Percentiles rank a stretch among this genome's conserved stretches.
Conservation (phyloP, 2,329 filamentous ascomycete species). For the Penicillium sp. region DNA sequence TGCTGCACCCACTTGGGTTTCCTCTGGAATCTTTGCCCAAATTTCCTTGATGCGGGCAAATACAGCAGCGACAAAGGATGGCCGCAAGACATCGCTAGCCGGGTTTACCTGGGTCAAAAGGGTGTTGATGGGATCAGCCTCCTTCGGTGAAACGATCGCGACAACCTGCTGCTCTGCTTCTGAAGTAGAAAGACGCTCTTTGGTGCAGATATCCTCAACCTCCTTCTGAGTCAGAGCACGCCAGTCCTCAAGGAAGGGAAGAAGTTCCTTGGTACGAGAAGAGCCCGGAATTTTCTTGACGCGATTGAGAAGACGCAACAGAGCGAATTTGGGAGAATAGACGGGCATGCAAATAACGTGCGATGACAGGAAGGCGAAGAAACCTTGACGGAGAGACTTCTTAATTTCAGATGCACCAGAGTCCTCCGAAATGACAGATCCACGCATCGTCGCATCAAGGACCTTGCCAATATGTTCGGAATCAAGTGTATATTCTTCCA, state of each 20-base stretch:
- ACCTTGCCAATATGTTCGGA: conserved; percentile 65
- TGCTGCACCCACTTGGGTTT: conserved; percentile 36
- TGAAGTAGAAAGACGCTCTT: conserved; percentile 48
- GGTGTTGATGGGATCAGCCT: conserved; percentile 56
- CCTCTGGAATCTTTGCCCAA: conserved; percentile 57
- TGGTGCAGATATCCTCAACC: conserved; percentile 49
- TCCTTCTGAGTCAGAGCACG: conserved; percentile 54
- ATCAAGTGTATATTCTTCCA: conserved; percentile 87
- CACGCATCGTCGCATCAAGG: conserved; percentile 61
- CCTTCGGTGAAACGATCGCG: conserved; percentile 53
- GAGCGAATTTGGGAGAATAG: conserved; percentile 64
- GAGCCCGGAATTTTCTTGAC: conserved; percentile 70
- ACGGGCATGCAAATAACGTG: conserved; percentile 70
- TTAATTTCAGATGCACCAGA: conserved; percentile 56
- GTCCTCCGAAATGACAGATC: conserved; percentile 32
- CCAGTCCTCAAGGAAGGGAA: conserved; percentile 74
- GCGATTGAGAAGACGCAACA: conserved; percentile 70
- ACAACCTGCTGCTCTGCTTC: conserved; percentile 56
- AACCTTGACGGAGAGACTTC: conserved; percentile 60
- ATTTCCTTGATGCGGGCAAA: conserved; percentile 69
- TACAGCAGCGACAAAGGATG: conserved; percentile 60
- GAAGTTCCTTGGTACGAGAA: conserved; percentile 69
- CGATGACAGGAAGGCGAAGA: conserved; percentile 70
- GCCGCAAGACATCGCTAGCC: conserved; percentile 43
- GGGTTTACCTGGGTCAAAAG: conserved; percentile 53